A percentile compares a stretch with the other conserved stretches of the same genome.
These are phyloP conservation scores for Leptodontidium sp. DNA, from an alignment of 2,329 filamentous ascomycete species.

Conservation along the genomic window DNA sequence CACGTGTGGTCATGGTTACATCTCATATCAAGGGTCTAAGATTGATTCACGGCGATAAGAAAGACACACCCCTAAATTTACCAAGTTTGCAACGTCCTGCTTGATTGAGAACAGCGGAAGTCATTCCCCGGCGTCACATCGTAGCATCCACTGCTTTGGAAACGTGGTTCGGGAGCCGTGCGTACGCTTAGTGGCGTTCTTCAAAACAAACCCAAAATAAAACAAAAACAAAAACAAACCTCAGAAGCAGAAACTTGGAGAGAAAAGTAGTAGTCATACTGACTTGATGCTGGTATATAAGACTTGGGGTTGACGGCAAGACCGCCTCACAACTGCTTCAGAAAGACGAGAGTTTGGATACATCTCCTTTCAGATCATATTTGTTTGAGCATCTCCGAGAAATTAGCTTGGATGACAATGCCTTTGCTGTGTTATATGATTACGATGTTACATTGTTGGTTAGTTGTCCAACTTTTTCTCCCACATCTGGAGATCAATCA, in stretches of 20 bases:
- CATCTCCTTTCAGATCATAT: too few species aligned
- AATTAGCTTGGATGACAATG: neutral
- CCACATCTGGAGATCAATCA: neutral
- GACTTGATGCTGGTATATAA: too few species aligned
- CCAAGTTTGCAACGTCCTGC: too few species aligned
- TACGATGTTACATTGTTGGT: neutral
- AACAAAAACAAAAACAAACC: neutral
- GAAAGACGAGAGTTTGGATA: too few species aligned
- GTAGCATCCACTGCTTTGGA: neutral
- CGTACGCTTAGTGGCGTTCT: neutral
- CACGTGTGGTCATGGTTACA: neutral
- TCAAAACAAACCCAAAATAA: neutral
- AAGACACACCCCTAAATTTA: neutral
- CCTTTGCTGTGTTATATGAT: neutral
- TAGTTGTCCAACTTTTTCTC: neutral
- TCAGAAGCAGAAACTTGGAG: too few species aligned
- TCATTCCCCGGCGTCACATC: neutral
- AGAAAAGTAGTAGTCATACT: too few species aligned
- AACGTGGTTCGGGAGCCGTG: slow-evolving; percentile 7
- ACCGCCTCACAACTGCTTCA: too few species aligned
- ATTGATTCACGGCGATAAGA: neutral
- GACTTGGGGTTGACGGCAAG: too few species aligned
- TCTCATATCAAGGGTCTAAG: neutral
- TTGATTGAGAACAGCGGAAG: neutral
- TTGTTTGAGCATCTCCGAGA: neutral